Evolutionary conservation across 129 eudicot genomes (phyloP).

Genomic region (Deinandra increscens): DNA sequence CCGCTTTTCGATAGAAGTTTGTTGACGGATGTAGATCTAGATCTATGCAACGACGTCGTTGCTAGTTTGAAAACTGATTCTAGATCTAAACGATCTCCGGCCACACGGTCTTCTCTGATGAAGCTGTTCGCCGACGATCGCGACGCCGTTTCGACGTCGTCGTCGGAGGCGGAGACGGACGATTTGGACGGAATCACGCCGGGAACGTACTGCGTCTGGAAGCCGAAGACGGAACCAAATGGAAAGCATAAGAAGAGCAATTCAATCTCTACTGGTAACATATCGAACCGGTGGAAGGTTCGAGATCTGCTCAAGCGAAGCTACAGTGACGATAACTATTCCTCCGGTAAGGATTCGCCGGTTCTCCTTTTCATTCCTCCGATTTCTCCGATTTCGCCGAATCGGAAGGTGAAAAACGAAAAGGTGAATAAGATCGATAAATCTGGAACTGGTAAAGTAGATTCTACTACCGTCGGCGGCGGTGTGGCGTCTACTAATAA

Average conservation of each 20-base stretch:
- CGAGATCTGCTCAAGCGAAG: conserved; percentile 36
- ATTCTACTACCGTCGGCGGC: conserved; percentile 1
- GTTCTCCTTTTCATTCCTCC: conserved; percentile 5
- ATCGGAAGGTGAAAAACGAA: not conserved
- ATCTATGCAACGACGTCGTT: not conserved
- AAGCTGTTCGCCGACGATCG: conserved; percentile 54
- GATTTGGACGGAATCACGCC: conserved; percentile 56
- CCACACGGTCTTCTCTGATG: conserved; percentile 40
- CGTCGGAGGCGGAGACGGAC: conserved; percentile 39
- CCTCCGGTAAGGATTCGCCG: conserved; percentile 13
- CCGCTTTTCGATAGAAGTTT: conserved; percentile 56
- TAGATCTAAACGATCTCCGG: conserved; percentile 6
- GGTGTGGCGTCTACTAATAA: conserved; percentile 7
- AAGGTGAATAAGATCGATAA: conserved; percentile 20
- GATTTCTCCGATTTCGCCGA: not conserved
- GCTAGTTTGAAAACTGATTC: conserved; percentile 2
- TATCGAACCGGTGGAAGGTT: conserved; percentile 34
- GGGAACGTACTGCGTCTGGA: conserved; percentile 75
- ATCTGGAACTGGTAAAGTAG: not conserved
- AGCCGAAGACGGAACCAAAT: conserved; percentile 39
- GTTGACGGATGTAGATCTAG: conserved; percentile 4
- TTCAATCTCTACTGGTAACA: conserved; percentile 29
- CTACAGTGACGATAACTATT: conserved; percentile 34
- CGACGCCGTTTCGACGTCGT: conserved; percentile 41
- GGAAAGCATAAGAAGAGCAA: conserved; percentile 53